Percentiles rank a stretch among this genome's conserved stretches.
These are phyloP conservation scores for Eucalyptus shirleyi DNA, from an alignment of 345 rosid species.

Conservation along the genomic window DNA sequence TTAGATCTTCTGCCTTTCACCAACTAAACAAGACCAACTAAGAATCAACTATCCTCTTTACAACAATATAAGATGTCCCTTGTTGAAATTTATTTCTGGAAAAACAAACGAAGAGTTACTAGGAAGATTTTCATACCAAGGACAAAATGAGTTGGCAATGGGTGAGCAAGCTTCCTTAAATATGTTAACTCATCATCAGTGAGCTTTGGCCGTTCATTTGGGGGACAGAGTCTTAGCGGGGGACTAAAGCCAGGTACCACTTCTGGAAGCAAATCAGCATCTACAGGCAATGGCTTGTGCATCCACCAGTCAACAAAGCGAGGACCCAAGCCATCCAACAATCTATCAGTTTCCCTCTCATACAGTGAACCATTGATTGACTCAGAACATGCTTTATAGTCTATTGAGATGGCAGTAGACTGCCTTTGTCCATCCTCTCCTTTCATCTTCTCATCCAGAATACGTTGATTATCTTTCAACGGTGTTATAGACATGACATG, in stretches of 20 bases:
- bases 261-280: slow-evolving; percentile 73
- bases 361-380: slow-evolving; percentile 36
- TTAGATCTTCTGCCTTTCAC: background rate
- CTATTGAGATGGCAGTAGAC: background rate
- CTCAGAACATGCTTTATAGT: background rate
- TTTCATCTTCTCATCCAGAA: background rate
- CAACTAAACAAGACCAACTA: background rate
- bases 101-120: background rate
- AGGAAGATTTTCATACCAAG: slow-evolving; percentile 39
- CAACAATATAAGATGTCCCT: background rate
- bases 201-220: slow-evolving; percentile 35
- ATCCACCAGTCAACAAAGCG: slow-evolving; percentile 92
- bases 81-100: background rate
- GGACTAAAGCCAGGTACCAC: slow-evolving; percentile 55
- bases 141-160: slow-evolving; percentile 75
- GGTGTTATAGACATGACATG: background rate
- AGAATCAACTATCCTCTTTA: background rate
- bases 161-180: slow-evolving; percentile 63
- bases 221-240: slow-evolving; percentile 59
- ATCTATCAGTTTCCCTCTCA: slow-evolving; percentile 80
- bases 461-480: background rate
- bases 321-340: slow-evolving; percentile 79
- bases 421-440: slow-evolving; percentile 1
- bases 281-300: slow-evolving; percentile 82
- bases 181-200: slow-evolving; percentile 50